Conservation (phyloP, 495 filamentous ascomycete genomes). For the Penicillium angulare region DNA sequence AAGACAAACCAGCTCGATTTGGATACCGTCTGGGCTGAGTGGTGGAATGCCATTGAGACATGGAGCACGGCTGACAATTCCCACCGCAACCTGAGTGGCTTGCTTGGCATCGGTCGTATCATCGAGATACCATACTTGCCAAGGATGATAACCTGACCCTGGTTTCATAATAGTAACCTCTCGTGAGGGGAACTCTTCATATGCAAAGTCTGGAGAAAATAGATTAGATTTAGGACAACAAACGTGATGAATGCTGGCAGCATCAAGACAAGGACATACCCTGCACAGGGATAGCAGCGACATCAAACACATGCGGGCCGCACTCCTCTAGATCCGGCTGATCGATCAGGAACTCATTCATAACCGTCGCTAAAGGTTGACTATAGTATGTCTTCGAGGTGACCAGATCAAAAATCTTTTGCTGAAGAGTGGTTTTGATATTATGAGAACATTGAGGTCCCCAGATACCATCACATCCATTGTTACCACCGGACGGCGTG, state of each 20-base stretch:
- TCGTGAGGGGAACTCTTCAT: conserved; percentile 28
- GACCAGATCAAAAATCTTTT: conserved; percentile 29
- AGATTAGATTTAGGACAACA: not conserved
- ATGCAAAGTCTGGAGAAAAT: conserved; percentile 30
- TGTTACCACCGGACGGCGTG: conserved; percentile 32
- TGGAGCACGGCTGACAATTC: conserved; percentile 40
- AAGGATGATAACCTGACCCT: conserved; percentile 31
- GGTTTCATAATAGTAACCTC: conserved; percentile 30
- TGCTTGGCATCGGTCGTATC: conserved; percentile 35
- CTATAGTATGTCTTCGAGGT: conserved; percentile 28
- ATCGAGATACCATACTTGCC: conserved; percentile 43
- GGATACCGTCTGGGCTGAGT: conserved; percentile 30
- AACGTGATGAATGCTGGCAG: not conserved
- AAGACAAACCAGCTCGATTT: conserved; percentile 40
- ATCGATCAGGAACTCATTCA: conserved; percentile 28
- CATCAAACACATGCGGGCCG: conserved; percentile 34
- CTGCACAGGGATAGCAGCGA: conserved; percentile 35
- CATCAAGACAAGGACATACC: conserved; percentile 22
- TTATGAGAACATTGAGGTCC: conserved; percentile 33
- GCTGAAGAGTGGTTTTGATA: conserved; percentile 29
- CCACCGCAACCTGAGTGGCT: conserved; percentile 42
- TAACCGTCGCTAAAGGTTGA: conserved; percentile 31
- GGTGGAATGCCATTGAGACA: conserved; percentile 27
- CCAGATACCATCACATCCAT: conserved; percentile 47
- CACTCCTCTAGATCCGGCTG: conserved; percentile 28